Evolutionary conservation across 768 basidiomycete genomes (phyloP).

Genomic region (Leucocoprinus birnbaumii): DNA sequence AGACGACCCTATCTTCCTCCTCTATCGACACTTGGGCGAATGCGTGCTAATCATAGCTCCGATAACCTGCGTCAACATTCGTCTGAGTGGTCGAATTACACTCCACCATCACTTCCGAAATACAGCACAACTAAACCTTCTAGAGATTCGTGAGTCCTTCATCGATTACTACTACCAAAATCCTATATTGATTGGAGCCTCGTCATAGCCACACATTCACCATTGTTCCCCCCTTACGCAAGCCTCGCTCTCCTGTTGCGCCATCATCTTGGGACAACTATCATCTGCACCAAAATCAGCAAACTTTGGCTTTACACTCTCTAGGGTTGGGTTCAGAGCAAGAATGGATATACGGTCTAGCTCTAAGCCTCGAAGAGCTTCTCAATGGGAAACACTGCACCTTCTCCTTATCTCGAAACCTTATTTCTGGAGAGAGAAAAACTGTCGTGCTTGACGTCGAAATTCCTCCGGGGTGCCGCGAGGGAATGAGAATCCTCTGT

Average conservation of each 20-base stretch:
- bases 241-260: neutral
- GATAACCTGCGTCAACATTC: constrained; percentile 4
- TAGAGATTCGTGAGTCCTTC: constrained; percentile 3
- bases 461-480: constrained; percentile 59
- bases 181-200: no score
- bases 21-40: neutral
- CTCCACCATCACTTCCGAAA: neutral
- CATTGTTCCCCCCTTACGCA: constrained; percentile 3
- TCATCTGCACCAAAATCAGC: neutral
- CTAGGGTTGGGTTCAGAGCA: constrained; percentile 40
- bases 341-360: constrained; percentile 69
- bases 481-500: constrained; percentile 58
- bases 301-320: constrained; percentile 32
- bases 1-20: neutral
- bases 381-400: constrained; percentile 51
- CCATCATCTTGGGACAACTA: constrained; percentile 7
- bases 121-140: neutral
- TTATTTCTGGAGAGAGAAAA: constrained; percentile 46
- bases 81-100: neutral
- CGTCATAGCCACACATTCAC: constrained; percentile 1
- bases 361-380: constrained; percentile 60
- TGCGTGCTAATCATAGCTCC: neutral
- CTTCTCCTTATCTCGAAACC: constrained; percentile 57
- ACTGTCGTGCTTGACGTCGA: constrained; percentile 57
- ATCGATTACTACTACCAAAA: no score